phyloP scores from a whole-genome alignment of 495 filamentous ascomycete species.

The Parachaetomium inaequale region DNA sequence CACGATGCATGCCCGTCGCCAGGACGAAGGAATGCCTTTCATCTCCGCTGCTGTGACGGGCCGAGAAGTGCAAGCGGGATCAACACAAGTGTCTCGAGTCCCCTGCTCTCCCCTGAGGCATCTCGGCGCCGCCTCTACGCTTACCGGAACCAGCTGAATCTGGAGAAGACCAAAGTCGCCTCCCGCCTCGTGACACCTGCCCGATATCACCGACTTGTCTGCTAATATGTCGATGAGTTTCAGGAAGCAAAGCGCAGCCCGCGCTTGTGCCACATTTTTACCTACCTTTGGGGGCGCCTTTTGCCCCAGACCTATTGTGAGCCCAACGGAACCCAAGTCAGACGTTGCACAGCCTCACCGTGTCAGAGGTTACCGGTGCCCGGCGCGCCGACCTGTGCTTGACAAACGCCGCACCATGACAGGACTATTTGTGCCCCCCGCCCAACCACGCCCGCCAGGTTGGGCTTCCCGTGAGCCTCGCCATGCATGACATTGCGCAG shows the following conservation, averaged over 20 bases:
- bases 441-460: neutral
- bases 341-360: neutral
- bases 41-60: conserved; percentile 14
- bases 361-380: neutral
- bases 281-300: neutral
- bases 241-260: conserved; percentile 3
- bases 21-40: conserved; percentile 13
- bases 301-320: neutral
- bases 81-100: conserved; percentile 16
- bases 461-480: neutral
- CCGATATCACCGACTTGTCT: neutral
- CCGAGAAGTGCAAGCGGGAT: conserved; percentile 5
- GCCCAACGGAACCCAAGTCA: neutral
- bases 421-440: neutral
- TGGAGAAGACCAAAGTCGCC: neutral
- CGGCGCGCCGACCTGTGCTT: neutral
- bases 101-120: neutral
- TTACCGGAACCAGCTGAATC: conserved; percentile 1
- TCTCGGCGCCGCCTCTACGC: neutral
- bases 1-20: neutral
- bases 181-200: conserved; percentile 13
- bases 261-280: conserved; percentile 5
- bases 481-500: neutral
- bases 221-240: conserved; percentile 1
- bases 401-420: neutral